Base-by-base conservation (phyloP, 768 basidiomycete species). In the Hericium coralloides region DNA sequence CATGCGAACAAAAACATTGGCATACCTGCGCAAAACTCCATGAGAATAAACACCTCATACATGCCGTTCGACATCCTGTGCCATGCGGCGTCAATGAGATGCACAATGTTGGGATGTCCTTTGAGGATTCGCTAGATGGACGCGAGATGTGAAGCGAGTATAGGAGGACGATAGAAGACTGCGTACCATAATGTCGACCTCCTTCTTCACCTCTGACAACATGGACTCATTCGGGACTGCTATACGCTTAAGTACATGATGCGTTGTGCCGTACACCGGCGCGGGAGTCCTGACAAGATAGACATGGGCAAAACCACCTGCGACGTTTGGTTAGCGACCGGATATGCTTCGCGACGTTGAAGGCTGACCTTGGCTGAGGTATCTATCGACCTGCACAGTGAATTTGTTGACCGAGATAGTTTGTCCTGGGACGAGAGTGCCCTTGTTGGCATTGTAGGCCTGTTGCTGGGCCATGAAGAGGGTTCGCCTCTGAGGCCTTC, bases 251-350 rank as follows among this genome's bases (percentile, higher is more conserved):
- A 99, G 82, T 64, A 98, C 97, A 79, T 99, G 97, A 64, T 88
- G 89, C 20, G 89, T 92, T 36, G 92, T 94, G 65, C 89, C 91
- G 69, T 88, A 88, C 48, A 99, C 88, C 3, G 93, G 92, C 37
- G 82, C 77, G 15, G 87, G 79, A 5, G 95, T 94, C 58, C 84
- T 78, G 51, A 98, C 95, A 59, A 99, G 84, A 72, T 99, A 99
- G 41, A 99, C 95, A 74, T 98, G 91, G 7, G 97, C 95, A 70
- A 97, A 99, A 17, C 97, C 97, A 73, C 97, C 94, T 97, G 66
- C 45, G 25, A 41, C 58, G 37, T 60, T 55, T 58, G 41, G 53
- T 59, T 49, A 62, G 39, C 17, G 50, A 37, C 39, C 55, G 41
- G 43, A 39, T 50, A 23, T 47, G 10, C 52, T 41, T 41, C 25